Conservation (phyloP, 768 basidiomycete species). For the Mycena latifolia region DNA sequence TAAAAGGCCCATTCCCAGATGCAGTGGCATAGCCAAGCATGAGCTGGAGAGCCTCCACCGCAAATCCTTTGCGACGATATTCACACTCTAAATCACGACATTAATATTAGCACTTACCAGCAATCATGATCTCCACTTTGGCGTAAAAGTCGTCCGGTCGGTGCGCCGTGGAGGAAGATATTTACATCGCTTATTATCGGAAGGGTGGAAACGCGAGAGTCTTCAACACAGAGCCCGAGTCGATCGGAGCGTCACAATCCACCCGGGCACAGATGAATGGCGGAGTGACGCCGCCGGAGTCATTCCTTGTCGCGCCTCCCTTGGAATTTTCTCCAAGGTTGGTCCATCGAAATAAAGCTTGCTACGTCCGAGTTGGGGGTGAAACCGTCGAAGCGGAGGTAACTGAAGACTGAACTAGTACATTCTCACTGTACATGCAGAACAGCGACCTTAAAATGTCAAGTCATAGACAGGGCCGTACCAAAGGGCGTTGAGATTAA, state of each 20-base stretch:
- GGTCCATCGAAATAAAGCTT: too few relatives aligned
- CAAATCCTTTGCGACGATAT: conserved; percentile 79
- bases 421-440: too few relatives aligned
- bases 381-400: too few relatives aligned
- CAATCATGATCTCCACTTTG: conserved; percentile 95
- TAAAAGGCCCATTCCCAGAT: conserved; percentile 45
- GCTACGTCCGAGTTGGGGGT: too few relatives aligned
- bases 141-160: conserved; percentile 65
- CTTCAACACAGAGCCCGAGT: conserved; percentile 35
- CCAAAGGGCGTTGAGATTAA: too few relatives aligned
- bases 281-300: conserved; percentile 89
- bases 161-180: conserved; percentile 78
- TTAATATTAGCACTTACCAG: conserved; percentile 59
- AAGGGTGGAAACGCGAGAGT: conserved; percentile 49
- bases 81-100: conserved; percentile 59
- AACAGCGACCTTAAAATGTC: too few relatives aligned
- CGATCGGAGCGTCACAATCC: conserved; percentile 33
- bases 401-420: too few relatives aligned
- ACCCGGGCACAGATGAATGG: conserved; percentile 86
- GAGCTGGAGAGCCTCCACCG: conserved; percentile 70
- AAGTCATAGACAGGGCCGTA: too few relatives aligned
- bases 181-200: conserved; percentile 96
- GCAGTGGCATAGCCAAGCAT: conserved; percentile 79
- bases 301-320: conserved; percentile 91
- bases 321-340: too few relatives aligned